These are phyloP conservation scores for Diplodia seriata DNA, from an alignment of 2,329 filamentous ascomycete species.

Conservation along the genomic window DNA sequence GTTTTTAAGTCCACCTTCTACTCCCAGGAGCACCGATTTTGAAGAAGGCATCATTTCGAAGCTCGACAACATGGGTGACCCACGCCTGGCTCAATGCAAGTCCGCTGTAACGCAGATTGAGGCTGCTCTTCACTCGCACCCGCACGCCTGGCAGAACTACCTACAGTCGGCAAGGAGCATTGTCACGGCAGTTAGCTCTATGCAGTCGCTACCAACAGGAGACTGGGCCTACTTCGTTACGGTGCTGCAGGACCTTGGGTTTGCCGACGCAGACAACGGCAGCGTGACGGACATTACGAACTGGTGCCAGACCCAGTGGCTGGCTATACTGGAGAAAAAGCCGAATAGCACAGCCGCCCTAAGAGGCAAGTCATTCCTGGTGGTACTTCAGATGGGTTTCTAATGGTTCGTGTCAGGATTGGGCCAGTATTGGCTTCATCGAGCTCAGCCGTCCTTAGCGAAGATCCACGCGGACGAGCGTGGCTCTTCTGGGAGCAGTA, in stretches of 20 bases:
- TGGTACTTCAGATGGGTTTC: conserved; percentile 39
- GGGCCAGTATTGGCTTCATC: conserved; percentile 59
- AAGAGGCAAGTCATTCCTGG: conserved; percentile 42
- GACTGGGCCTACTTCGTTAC: conserved; percentile 48
- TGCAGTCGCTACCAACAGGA: conserved; percentile 48
- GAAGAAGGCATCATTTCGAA: not conserved
- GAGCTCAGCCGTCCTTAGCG: conserved; percentile 58
- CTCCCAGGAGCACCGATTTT: conserved; percentile 4
- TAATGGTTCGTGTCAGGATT: conserved; percentile 56
- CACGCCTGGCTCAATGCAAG: conserved; percentile 21
- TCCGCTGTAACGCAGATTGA: conserved; percentile 44
- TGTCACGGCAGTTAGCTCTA: conserved; percentile 48
- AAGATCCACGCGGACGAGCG: conserved; percentile 57
- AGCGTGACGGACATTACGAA: conserved; percentile 55
- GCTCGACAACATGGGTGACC: conserved; percentile 25
- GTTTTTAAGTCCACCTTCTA: conserved; percentile 19
- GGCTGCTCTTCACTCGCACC: conserved; percentile 43
- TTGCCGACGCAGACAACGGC: conserved; percentile 56
- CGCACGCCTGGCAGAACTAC: conserved; percentile 40
- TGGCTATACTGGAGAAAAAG: conserved; percentile 54
- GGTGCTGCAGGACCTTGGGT: conserved; percentile 59
- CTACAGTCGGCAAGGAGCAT: conserved; percentile 47
- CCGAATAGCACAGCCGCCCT: conserved; percentile 54
- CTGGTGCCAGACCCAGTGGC: conserved; percentile 59
- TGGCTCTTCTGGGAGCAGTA: conserved; percentile 46